Conservation (phyloP, 2,329 filamentous ascomycete species). For the Colletotrichum sp. region DNA sequence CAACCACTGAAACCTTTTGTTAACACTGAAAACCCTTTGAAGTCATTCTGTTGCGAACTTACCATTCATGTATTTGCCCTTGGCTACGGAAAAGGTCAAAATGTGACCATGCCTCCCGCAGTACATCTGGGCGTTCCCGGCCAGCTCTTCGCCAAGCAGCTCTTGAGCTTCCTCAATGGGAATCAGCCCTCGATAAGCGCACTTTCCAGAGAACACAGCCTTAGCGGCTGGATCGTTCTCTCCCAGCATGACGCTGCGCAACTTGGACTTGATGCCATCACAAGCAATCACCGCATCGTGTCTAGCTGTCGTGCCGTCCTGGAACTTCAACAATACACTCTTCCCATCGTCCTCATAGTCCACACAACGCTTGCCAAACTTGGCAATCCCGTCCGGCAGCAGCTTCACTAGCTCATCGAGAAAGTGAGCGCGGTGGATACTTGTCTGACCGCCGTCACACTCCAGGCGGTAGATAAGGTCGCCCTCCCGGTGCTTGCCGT, state of each 20-base stretch:
- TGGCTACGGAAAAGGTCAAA: conserved; percentile 62
- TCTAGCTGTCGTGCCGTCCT: conserved; percentile 41
- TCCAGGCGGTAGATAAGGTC: conserved; percentile 1
- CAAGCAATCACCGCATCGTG: conserved; percentile 56
- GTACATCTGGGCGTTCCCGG: conserved; percentile 50
- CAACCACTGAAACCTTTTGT: not conserved
- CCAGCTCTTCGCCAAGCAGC: conserved; percentile 46
- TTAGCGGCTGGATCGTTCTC: conserved; percentile 38
- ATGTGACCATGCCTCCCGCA: conserved; percentile 61
- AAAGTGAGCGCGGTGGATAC: conserved; percentile 14
- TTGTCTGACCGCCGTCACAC: not conserved
- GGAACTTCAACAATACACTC: conserved; percentile 35
- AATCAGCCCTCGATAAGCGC: conserved; percentile 56
- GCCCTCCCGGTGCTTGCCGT: not conserved
- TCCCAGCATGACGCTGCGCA: conserved; percentile 55
- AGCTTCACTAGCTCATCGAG: conserved; percentile 43
- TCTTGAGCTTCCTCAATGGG: conserved; percentile 57
- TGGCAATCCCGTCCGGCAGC: conserved; percentile 31
- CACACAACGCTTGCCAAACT: conserved; percentile 32
- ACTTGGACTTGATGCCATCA: conserved; percentile 61
- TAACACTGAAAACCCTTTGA: not conserved
- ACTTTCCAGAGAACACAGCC: conserved; percentile 56
- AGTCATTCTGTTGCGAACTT: not conserved
- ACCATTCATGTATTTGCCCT: conserved; percentile 58
- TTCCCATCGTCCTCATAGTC: conserved; percentile 11